A percentile compares a stretch with the other conserved stretches of the same genome.
Evolutionary conservation across 2,329 filamentous ascomycete species (phyloP).

Genomic region (Colletotrichum caudatum): DNA sequence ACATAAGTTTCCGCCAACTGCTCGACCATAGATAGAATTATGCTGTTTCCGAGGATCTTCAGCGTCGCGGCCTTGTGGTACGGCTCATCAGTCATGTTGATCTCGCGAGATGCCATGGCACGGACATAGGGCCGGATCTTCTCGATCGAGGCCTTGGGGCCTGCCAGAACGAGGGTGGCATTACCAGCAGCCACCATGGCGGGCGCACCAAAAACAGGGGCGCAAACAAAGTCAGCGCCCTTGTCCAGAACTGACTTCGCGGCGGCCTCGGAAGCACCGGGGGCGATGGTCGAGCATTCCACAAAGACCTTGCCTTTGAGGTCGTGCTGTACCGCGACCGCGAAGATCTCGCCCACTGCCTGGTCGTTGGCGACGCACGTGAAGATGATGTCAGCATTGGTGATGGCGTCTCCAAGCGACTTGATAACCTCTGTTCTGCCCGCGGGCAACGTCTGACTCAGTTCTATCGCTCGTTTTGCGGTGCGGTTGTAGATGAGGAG

Average conservation of each 20-base stretch:
- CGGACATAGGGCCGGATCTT: slow-evolving; percentile 77
- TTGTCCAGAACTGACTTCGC: slow-evolving; percentile 67
- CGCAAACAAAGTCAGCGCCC: slow-evolving; percentile 80
- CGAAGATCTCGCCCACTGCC: slow-evolving; percentile 74
- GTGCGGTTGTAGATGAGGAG: slow-evolving; percentile 87
- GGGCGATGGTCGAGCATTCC: slow-evolving; percentile 90
- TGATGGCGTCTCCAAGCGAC: slow-evolving; percentile 74
- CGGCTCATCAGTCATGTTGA: slow-evolving; percentile 78
- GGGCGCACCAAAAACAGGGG: slow-evolving; percentile 77
- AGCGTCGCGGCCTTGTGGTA: slow-evolving; percentile 77
- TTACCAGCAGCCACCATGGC: slow-evolving; percentile 77
- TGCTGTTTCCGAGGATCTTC: slow-evolving; percentile 89
- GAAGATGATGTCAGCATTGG: slow-evolving; percentile 82
- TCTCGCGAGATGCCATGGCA: slow-evolving; percentile 77
- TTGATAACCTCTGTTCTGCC: slow-evolving; percentile 74
- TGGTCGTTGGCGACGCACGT: slow-evolving; percentile 83
- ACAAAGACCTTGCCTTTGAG: slow-evolving; percentile 82
- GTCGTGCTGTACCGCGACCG: slow-evolving; percentile 65
- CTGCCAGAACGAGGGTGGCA: slow-evolving; percentile 80
- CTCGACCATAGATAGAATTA: slow-evolving; percentile 86
- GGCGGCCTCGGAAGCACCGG: slow-evolving; percentile 78
- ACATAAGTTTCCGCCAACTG: slow-evolving; percentile 82
- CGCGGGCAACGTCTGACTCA: slow-evolving; percentile 69
- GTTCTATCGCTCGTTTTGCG: slow-evolving; percentile 70
- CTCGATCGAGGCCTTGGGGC: slow-evolving; percentile 69